phyloP scores from a whole-genome alignment of 2,329 filamentous ascomycete species.

The Trichoderma atrobrunneum region DNA sequence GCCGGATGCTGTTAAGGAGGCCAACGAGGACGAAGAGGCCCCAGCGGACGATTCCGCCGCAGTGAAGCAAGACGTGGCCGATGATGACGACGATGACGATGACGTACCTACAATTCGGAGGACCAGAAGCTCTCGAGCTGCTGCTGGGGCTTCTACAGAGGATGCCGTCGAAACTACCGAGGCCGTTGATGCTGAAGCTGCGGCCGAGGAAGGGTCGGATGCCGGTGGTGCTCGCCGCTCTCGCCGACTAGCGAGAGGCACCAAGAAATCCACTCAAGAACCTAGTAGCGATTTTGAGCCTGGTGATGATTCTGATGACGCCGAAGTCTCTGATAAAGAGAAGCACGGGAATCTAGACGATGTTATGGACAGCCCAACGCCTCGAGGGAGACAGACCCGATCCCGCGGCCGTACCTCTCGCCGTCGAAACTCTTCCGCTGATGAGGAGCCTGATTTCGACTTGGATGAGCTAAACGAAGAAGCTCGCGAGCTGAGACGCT shows the following conservation, averaged over 20 bases:
- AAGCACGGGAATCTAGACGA: slow-evolving; percentile 45
- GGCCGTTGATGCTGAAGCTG: slow-evolving; percentile 26
- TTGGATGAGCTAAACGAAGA: slow-evolving; percentile 65
- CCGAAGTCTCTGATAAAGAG: too few species aligned
- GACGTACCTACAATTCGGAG: slow-evolving; percentile 48
- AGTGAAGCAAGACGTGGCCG: slow-evolving; percentile 20
- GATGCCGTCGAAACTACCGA: slow-evolving; percentile 26
- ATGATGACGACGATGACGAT: slow-evolving; percentile 47
- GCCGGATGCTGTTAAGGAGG: slow-evolving; percentile 24
- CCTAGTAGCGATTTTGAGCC: slow-evolving; percentile 62
- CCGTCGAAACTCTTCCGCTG: slow-evolving; percentile 51
- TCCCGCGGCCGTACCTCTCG: slow-evolving; percentile 46
- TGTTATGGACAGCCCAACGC: slow-evolving; percentile 48
- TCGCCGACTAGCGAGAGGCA: slow-evolving; percentile 47
- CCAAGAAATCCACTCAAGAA: slow-evolving; percentile 48
- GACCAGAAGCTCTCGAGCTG: slow-evolving; percentile 40
- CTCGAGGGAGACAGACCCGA: slow-evolving; percentile 45
- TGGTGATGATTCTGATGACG: slow-evolving; percentile 55
- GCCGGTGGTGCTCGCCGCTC: slow-evolving; percentile 32
- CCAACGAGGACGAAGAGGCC: slow-evolving; percentile 21
- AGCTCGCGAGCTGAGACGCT: slow-evolving; percentile 58
- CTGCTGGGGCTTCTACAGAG: slow-evolving; percentile 32
- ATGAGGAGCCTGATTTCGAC: slow-evolving; percentile 58
- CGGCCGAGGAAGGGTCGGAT: slow-evolving; percentile 31
- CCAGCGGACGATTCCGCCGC: slow-evolving; percentile 27